phyloP scores from a whole-genome alignment of 305 asterid species.

The Withania somnifera region DNA sequence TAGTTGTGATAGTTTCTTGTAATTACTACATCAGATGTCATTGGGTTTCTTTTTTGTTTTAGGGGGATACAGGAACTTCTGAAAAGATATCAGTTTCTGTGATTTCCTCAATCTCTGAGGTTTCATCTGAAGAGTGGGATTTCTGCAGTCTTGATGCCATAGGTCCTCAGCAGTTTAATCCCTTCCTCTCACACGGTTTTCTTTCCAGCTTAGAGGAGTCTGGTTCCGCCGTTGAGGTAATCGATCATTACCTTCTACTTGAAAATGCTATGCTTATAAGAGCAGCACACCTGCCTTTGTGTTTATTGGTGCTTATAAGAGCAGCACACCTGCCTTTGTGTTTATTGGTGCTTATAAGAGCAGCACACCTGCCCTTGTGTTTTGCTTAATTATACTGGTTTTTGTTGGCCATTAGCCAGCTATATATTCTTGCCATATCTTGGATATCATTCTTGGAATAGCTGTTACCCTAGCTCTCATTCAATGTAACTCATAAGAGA shows the following conservation, averaged over 20 bases:
- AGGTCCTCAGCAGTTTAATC: slow-evolving; percentile 59
- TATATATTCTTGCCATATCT: neutral
- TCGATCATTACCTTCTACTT: slow-evolving; percentile 12
- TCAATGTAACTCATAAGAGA: neutral
- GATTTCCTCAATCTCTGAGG: slow-evolving; percentile 68
- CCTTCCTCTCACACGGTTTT: slow-evolving; percentile 77
- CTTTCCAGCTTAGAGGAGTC: slow-evolving; percentile 94
- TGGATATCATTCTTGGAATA: neutral
- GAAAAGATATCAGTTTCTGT: slow-evolving; percentile 62
- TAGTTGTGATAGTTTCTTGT: no score
- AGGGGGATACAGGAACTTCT: slow-evolving; percentile 36
- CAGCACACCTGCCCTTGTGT: neutral
- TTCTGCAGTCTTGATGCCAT: slow-evolving; percentile 65
- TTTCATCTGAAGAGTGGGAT: slow-evolving; percentile 79
- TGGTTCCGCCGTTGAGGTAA: slow-evolving; percentile 69
- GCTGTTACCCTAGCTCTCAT: neutral
- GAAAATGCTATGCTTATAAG: neutral
- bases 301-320: neutral
- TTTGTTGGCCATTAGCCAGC: no score
- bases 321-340: neutral
- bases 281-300: neutral
- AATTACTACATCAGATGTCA: no score
- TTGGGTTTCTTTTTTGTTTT: neutral
- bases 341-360: neutral
- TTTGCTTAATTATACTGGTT: neutral